Conservation (phyloP, 78 protist genomes). For the Dictyostelium firmibasis region DNA sequence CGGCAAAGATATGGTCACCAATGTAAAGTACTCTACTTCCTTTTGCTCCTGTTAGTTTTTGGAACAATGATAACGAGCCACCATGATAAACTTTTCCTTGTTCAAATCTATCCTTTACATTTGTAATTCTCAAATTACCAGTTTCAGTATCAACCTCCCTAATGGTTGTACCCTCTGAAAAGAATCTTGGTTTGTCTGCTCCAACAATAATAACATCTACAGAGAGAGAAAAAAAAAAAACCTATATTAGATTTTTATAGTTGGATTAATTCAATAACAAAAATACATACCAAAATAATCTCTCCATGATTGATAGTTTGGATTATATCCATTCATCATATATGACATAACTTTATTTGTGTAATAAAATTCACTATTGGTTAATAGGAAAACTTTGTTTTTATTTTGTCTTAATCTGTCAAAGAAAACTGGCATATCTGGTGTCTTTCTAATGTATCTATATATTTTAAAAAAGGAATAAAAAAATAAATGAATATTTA, state of each 20-base stretch:
- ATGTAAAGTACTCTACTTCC: constrained; percentile 79
- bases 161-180: constrained; percentile 82
- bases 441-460: constrained; percentile 77
- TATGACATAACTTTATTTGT: constrained; percentile 82
- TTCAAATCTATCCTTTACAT: constrained; percentile 76
- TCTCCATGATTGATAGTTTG: constrained; percentile 71
- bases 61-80: constrained; percentile 77
- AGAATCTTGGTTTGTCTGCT: constrained; percentile 87
- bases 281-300: constrained; percentile 52
- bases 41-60: constrained; percentile 75
- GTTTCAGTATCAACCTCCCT: constrained; percentile 82
- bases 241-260: too few species aligned
- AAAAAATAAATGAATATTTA: too few species aligned
- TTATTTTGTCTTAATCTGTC: constrained; percentile 67
- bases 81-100: constrained; percentile 81
- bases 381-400: constrained; percentile 66
- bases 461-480: background rate
- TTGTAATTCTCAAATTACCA: constrained; percentile 66
- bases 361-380: constrained; percentile 75
- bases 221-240: too few species aligned
- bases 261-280: background rate
- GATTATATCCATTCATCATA: constrained; percentile 40
- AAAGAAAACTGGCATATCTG: constrained; percentile 62
- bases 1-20: constrained; percentile 89
- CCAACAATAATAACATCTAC: constrained; percentile 67